Base-by-base conservation (phyloP, 2,329 filamentous ascomycete genomes). In the Fusarium lateritium region DNA sequence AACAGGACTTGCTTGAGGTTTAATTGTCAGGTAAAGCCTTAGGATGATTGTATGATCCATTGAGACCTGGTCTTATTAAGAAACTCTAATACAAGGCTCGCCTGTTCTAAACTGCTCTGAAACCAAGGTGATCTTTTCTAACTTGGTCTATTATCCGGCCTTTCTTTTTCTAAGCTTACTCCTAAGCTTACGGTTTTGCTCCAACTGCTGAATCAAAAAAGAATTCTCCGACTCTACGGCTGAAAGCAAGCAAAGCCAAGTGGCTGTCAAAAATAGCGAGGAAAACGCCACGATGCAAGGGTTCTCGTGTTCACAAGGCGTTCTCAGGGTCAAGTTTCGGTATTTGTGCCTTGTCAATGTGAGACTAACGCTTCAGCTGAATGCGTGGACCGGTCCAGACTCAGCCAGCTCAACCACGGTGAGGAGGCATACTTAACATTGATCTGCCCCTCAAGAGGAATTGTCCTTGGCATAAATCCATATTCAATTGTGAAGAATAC, bases 321-420 rank as follows among this genome's bases (percentile, higher is more conserved):
- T 65, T 51, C 19, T 59, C 34, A 46, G 36, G 50, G 24, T 52
- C 19, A 21, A 33, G 21, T 13, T 7, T 52, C 21, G 31, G 52
- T 11, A 38, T 56, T 39, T 66, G 67, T 56, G 66, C 61, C 65
- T 69, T n/a, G 47, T 55, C n/a, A 39, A 61, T 46, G 42, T 65
- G 60, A 52, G 36, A 62, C 65, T 69, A 69, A 52, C 26, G 39
- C 42, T 62, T 61, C 47, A 69, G 66, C 66, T 69, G 65, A 66
- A 69, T 69, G 65, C 47, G 44, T 56, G 46, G 66, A 67, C 56
- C 66, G 65, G 61, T 69, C 66, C 31, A 65, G 66, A 69, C 65
- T 45, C 33, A 9, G 26, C 22, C 28, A 19, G 22, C 38, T 19
- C 4, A 3, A 34, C 15, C 54, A 4, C 26, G 11, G 8, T n/a